Percentiles rank a stretch among this genome's conserved stretches.
Conservation (phyloP, 1,139 yeast genomes). For the Candida sojae region DNA sequence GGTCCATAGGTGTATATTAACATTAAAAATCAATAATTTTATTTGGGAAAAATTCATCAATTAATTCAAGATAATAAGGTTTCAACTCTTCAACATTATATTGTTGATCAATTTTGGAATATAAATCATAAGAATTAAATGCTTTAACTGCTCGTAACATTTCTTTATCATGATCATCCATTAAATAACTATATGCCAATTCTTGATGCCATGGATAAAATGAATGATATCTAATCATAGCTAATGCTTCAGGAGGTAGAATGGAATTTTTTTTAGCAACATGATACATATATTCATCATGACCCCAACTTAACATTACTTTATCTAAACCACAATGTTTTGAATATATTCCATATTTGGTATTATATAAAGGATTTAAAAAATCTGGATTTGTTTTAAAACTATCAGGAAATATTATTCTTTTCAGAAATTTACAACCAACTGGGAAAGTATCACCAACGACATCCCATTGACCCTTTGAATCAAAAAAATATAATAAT, state of each 20-base stretch:
- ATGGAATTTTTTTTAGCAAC: slow-evolving; percentile 65
- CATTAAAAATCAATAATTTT: slow-evolving; percentile 56
- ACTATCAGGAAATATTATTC: slow-evolving; percentile 62
- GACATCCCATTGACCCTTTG: slow-evolving; percentile 81
- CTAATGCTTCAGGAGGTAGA: slow-evolving; percentile 65
- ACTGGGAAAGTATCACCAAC: slow-evolving; percentile 81
- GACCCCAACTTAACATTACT: slow-evolving; percentile 80
- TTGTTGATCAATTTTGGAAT: slow-evolving; percentile 57
- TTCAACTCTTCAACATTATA: slow-evolving; percentile 52
- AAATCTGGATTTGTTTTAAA: slow-evolving; percentile 63
- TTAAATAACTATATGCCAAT: slow-evolving; percentile 61
- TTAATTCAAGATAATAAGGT: slow-evolving; percentile 60
- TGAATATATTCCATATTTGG: slow-evolving; percentile 67
- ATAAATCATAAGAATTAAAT: slow-evolving; percentile 68
- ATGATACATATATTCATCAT: slow-evolving; percentile 77
- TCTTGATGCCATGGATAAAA: slow-evolving; percentile 81
- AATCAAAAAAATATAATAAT: slow-evolving; percentile 66
- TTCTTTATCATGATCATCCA: slow-evolving; percentile 64
- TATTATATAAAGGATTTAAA: slow-evolving; percentile 62
- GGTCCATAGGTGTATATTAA: neutral
- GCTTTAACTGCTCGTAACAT: slow-evolving; percentile 67
- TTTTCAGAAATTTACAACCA: slow-evolving; percentile 64
- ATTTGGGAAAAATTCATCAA: slow-evolving; percentile 67
- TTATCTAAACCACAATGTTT: slow-evolving; percentile 68
- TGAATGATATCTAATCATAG: slow-evolving; percentile 76